These are phyloP conservation scores for Patellaria atrata DNA, from an alignment of 495 filamentous ascomycete genomes.

Conservation along the genomic window DNA sequence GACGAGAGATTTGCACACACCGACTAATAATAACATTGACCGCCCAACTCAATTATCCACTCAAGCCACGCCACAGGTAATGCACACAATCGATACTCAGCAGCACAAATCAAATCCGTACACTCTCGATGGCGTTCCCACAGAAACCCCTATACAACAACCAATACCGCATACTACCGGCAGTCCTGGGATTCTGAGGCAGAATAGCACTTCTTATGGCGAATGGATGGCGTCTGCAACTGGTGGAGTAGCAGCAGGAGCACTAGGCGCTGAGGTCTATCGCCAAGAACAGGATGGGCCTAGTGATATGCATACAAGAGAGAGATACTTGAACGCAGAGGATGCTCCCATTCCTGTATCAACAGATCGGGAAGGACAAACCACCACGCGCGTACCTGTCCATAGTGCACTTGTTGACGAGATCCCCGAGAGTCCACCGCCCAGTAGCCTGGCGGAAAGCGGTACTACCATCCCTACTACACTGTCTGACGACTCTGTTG, in stretches of 20 bases:
- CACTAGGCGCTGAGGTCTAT: slow-evolving; percentile 18
- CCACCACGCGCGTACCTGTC: neutral
- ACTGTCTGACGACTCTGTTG: neutral
- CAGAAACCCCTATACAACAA: slow-evolving; percentile 3
- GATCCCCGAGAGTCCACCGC: neutral
- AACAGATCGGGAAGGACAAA: neutral
- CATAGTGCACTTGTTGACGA: neutral
- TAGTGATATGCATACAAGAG: neutral
- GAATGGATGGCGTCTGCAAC: slow-evolving; percentile 29
- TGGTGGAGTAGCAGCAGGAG: slow-evolving; percentile 22
- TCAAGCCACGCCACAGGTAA: too few species aligned
- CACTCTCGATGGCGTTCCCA: neutral
- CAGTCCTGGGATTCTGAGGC: slow-evolving; percentile 4
- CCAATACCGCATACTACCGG: neutral
- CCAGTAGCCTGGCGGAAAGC: neutral
- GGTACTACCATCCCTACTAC: neutral
- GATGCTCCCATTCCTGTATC: slow-evolving; percentile 2
- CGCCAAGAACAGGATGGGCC: slow-evolving; percentile 13
- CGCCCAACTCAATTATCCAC: slow-evolving; percentile 2
- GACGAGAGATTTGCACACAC: too few species aligned
- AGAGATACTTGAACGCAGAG: slow-evolving; percentile 7
- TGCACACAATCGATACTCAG: too few species aligned
- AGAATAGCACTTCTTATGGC: slow-evolving; percentile 23
- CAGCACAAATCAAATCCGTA: slow-evolving; percentile 1
- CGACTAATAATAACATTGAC: slow-evolving; percentile 7